Evolutionary conservation across 352 stramenopile species (phyloP).

Genomic region (Detonula confervacea): DNA sequence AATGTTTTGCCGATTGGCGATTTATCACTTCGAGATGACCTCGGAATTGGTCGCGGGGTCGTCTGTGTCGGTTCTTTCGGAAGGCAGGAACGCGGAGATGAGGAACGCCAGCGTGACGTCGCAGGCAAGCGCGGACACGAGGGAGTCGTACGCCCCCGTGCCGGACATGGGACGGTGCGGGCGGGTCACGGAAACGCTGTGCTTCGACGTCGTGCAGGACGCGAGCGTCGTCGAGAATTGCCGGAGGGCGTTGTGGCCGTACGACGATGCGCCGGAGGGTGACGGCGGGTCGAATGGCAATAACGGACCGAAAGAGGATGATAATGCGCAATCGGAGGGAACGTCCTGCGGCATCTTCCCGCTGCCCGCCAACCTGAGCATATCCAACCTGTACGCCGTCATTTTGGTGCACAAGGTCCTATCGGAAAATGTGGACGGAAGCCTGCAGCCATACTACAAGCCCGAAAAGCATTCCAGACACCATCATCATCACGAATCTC

Average conservation of each 20-base stretch:
- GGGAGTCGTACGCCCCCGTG: slow-evolving; percentile 40
- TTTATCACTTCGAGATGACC: slow-evolving; percentile 85
- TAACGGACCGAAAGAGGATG: slow-evolving; percentile 16
- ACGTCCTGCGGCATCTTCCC: slow-evolving; percentile 85
- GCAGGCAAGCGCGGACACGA: slow-evolving; percentile 27
- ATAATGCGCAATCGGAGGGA: slow-evolving; percentile 48
- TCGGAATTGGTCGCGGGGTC: slow-evolving; percentile 24
- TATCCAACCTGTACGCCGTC: slow-evolving; percentile 83
- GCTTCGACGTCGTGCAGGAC: slow-evolving; percentile 85
- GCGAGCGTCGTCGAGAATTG: slow-evolving; percentile 70
- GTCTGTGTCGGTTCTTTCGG: background rate
- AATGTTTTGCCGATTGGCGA: slow-evolving; percentile 79
- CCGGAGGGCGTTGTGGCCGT: slow-evolving; percentile 69
- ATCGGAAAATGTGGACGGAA: slow-evolving; percentile 51
- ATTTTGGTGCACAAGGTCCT: slow-evolving; percentile 84
- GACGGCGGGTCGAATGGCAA: slow-evolving; percentile 21
- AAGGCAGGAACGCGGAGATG: too few relatives aligned
- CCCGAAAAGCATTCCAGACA: slow-evolving; percentile 5
- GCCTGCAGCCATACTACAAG: slow-evolving; percentile 80
- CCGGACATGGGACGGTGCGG: slow-evolving; percentile 77
- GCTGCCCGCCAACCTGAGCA: slow-evolving; percentile 74
- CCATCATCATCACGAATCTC: background rate
- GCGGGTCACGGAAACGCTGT: slow-evolving; percentile 78
- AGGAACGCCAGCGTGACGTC: too few relatives aligned
- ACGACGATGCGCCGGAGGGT: too few relatives aligned